Evolutionary conservation across 179 eudicot genomes (phyloP), one percentile per base, ranked within the genome.

Genomic region (Camellia oleifera): DNA sequence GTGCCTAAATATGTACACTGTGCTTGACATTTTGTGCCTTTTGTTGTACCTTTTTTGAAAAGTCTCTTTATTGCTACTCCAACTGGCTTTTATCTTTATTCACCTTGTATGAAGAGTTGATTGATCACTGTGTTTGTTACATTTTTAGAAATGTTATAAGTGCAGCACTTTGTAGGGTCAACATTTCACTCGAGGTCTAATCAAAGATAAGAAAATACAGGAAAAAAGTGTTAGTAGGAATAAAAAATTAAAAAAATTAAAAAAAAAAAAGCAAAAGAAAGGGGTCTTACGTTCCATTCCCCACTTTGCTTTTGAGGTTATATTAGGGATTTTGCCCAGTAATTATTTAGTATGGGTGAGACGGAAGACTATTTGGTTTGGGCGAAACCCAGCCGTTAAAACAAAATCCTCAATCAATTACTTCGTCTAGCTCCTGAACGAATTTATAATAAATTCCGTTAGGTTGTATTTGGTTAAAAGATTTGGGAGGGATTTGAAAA

Each of bases 121-220:
- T 32, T 32, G 40, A 32, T 32, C 40, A 32, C 77, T 32, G 14
- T 57, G 20, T 32, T 26, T 57, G 4, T 15, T 4, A 7, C 18
- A 15, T 74, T 17, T 44, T 57, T n/a, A n/a, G 18, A 8, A 13
- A 57, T 26, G 9, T 26, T 74, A 3, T 18, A 3, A 17, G 62
- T 74, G 65, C 12, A 50, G 52, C 77, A 74, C 77, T 74, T 74
- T 74, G 77, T 65, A 74, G 64, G 64, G 65, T 20, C 66, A 74
- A 32, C 26, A 74, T 57, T 74, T 26, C n/a, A 17, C 58, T 74
- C 52, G 40, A 40, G 12, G 77, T 74, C 77, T 58, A 15, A 57
- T 42, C 65, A 74, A 57, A 54, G 44, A 45, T 17, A 57, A 58
- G 13, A 60, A 14, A 32, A 23, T n/a, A 13, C 11, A 9, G 40